These are phyloP conservation scores for Puccinia novopanici DNA, from an alignment of 1,284 basidiomycete genomes.

Conservation along the genomic window DNA sequence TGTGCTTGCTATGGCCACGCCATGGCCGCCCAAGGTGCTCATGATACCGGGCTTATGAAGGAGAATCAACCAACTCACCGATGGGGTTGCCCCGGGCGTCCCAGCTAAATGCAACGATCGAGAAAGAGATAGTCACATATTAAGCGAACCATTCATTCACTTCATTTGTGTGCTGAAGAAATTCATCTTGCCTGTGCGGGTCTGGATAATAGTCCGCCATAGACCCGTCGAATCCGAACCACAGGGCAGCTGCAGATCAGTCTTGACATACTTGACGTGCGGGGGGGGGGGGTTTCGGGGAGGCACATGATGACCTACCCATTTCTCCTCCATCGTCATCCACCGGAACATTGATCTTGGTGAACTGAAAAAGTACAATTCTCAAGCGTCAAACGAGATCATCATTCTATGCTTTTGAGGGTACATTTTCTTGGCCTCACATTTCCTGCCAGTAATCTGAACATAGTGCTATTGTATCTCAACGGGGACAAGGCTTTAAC, in stretches of 20 bases:
- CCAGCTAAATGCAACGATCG: neutral
- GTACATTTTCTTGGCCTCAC: conserved; percentile 9
- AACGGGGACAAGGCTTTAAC: neutral
- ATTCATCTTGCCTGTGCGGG: conserved; percentile 21
- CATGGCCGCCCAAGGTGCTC: no score
- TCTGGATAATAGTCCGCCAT: neutral
- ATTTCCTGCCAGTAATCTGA: conserved; percentile 47
- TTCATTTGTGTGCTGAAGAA: neutral
- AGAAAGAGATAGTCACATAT: neutral
- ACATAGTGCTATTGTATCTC: conserved; percentile 32
- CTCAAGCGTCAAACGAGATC: no score
- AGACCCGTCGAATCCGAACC: neutral
- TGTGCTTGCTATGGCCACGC: neutral
- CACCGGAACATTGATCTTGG: conserved; percentile 32
- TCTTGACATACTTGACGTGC: no score
- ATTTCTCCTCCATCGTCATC: conserved; percentile 47
- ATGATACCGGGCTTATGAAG: no score
- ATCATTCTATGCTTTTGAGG: no score
- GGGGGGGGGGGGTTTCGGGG: neutral
- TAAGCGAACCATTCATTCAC: neutral
- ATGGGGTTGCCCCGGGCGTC: conserved; percentile 11
- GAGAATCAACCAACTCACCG: neutral
- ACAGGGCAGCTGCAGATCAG: no score
- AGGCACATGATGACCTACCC: neutral
- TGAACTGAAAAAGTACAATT: conserved; percentile 24